phyloP scores from a whole-genome alignment of 768 basidiomycete species.

The Coprinopsis sp. region DNA sequence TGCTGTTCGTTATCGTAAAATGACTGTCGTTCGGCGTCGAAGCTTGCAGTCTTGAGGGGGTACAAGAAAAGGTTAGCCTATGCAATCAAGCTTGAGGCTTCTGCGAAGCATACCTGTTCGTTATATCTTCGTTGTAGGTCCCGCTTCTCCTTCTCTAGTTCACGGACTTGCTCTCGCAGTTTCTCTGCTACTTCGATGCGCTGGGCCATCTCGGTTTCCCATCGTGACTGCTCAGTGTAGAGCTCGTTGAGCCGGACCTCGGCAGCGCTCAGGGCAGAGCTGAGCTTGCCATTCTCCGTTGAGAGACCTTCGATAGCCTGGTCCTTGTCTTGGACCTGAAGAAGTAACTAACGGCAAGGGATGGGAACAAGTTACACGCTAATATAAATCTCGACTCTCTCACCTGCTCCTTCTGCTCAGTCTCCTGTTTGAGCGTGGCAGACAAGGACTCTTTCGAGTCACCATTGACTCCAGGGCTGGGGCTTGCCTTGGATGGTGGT shows the following conservation, averaged over 20 bases:
- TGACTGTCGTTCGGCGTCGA: constrained; percentile 88
- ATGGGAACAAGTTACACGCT: constrained; percentile 9
- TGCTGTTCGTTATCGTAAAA: constrained; percentile 94
- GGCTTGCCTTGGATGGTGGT: constrained; percentile 42
- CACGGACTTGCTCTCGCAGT: constrained; percentile 72
- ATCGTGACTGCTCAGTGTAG: constrained; percentile 75
- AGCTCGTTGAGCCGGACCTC: constrained; percentile 75
- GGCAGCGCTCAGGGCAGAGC: constrained; percentile 59
- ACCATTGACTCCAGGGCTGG: constrained; percentile 32
- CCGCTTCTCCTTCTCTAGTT: constrained; percentile 85
- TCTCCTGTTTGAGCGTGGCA: constrained; percentile 67
- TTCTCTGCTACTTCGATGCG: constrained; percentile 83
- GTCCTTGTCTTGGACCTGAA: constrained; percentile 77
- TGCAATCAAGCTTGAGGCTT: not conserved
- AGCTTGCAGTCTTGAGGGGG: constrained; percentile 63
- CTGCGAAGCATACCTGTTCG: constrained; percentile 60
- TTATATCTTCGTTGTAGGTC: constrained; percentile 80
- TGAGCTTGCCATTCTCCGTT: constrained; percentile 59
- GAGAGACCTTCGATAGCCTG: constrained; percentile 57
- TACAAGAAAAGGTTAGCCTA: constrained; percentile 9
- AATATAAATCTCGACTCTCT: constrained; percentile 14
- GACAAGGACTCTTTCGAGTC: constrained; percentile 55
- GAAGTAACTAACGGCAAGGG: constrained; percentile 50
- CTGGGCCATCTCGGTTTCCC: constrained; percentile 77
- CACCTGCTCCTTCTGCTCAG: constrained; percentile 79